Evolutionary conservation across 331 rosid genomes (phyloP).

Genomic region (Acacia pycnantha): DNA sequence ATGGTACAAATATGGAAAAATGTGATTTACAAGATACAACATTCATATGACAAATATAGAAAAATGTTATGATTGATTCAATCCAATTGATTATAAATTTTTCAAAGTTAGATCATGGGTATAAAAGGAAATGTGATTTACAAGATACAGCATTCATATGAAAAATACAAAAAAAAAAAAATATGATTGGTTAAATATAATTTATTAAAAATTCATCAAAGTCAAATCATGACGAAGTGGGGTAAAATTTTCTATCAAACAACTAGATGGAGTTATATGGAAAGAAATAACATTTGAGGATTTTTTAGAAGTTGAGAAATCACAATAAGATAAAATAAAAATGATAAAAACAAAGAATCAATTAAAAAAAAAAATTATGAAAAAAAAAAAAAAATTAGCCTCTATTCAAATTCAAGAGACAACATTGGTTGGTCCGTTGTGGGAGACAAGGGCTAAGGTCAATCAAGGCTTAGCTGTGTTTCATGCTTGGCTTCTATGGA

Average conservation of each 20-base stretch:
- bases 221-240: not conserved
- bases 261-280: not conserved
- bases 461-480: not conserved
- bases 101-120: not conserved
- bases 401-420: not conserved
- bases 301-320: not conserved
- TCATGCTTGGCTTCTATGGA: not conserved
- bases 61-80: not conserved
- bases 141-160: not conserved
- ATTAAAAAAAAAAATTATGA: no score
- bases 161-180: no score
- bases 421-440: slow-evolving; percentile 8
- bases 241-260: not conserved
- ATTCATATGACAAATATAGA: not conserved
- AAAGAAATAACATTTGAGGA: not conserved
- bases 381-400: not conserved
- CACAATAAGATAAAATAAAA: not conserved
- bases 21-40: not conserved
- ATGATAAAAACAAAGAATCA: not conserved
- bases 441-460: not conserved
- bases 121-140: not conserved
- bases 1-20: not conserved
- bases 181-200: not conserved
- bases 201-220: no score
- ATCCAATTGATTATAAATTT: not conserved